Conservation (phyloP, 345 rosid species). For the Cardamine resedifolia region DNA sequence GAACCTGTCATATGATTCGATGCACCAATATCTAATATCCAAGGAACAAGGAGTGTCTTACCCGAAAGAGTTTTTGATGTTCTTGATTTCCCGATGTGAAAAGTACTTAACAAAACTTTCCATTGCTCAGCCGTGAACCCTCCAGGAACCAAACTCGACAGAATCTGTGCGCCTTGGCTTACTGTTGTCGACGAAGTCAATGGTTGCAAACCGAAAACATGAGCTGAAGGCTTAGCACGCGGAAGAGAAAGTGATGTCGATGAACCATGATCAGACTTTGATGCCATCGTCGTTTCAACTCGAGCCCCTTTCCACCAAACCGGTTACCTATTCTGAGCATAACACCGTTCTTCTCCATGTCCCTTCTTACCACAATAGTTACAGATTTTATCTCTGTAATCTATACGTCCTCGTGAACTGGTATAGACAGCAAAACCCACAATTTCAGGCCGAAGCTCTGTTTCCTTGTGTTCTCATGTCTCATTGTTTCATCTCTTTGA, state of each 20-base stretch:
- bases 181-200: no score
- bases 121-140: neutral
- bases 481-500: neutral
- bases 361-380: neutral
- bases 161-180: no score
- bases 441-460: accelerated
- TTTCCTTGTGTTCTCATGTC: neutral
- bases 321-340: neutral
- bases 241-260: no score
- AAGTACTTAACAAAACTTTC: accelerated
- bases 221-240: no score
- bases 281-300: no score
- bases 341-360: neutral
- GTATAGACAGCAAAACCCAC: neutral
- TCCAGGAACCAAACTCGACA: neutral
- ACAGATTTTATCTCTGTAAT: neutral
- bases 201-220: no score
- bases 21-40: neutral
- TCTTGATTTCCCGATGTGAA: accelerated
- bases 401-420: neutral
- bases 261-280: no score
- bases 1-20: neutral
- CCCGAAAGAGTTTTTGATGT: neutral
- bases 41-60: neutral
- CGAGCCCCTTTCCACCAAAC: neutral